Evolutionary conservation across 2,329 filamentous ascomycete species (phyloP).

Genomic region (Penicillium vulpinum): DNA sequence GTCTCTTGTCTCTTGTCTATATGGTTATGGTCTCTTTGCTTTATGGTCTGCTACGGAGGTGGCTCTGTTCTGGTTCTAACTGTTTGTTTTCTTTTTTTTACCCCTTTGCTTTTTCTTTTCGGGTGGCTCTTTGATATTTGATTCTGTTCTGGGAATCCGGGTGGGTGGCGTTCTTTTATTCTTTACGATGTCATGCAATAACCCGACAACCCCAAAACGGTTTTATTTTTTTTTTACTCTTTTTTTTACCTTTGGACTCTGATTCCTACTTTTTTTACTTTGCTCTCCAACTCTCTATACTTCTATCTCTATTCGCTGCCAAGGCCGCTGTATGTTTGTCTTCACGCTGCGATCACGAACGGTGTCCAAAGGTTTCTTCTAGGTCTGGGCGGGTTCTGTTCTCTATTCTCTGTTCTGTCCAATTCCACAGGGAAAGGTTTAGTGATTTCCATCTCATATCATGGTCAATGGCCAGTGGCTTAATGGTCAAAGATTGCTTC

Average conservation of each 20-base stretch:
- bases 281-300: neutral
- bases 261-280: neutral
- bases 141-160: slow-evolving; percentile 11
- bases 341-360: neutral
- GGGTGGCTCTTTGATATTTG: slow-evolving; percentile 15
- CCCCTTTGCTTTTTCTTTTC: neutral
- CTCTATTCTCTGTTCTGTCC: neutral
- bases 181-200: slow-evolving; percentile 25
- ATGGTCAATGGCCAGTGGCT: neutral
- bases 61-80: slow-evolving; percentile 3
- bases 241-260: neutral
- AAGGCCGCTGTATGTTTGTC: neutral
- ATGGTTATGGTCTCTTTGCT: slow-evolving; percentile 9
- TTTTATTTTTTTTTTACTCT: slow-evolving; percentile 3
- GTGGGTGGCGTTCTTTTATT: slow-evolving; percentile 25
- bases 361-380: neutral
- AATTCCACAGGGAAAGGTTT: neutral
- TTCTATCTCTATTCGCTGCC: neutral
- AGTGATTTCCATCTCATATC: neutral
- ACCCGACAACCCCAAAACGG: slow-evolving; percentile 16
- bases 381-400: neutral
- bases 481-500: neutral
- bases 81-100: neutral
- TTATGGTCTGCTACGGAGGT: slow-evolving; percentile 2
- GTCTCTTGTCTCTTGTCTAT: slow-evolving; percentile 8